A percentile compares a stretch with the other conserved stretches of the same genome.
Evolutionary conservation across 208 protist species (phyloP).

Genomic region (Acanthamoeba sp.): DNA sequence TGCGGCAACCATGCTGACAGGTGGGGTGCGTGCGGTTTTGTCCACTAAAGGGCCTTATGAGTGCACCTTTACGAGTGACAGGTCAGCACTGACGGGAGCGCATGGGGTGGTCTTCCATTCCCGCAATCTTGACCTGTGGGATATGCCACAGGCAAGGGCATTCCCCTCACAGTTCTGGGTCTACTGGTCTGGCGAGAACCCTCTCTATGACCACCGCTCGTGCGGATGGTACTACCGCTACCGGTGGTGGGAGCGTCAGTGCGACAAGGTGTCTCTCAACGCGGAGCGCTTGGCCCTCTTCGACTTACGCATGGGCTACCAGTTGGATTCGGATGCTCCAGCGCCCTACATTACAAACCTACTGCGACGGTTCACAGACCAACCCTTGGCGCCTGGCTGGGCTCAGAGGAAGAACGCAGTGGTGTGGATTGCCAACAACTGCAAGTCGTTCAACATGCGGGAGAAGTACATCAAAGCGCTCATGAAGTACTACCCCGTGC

Average conservation of each 20-base stretch:
- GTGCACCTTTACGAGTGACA: not conserved
- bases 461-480: constrained; percentile 50
- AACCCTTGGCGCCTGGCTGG: not conserved
- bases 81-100: not conserved
- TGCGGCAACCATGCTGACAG: too few relatives aligned
- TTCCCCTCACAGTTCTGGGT: not conserved
- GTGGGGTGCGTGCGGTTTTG: too few relatives aligned
- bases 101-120: constrained; percentile 37
- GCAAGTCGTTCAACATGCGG: constrained; percentile 44
- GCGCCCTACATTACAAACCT: not conserved
- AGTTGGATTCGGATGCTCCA: not conserved
- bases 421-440: constrained; percentile 70
- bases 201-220: constrained; percentile 33
- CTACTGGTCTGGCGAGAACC: constrained; percentile 60
- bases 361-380: not conserved
- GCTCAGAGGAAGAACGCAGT: constrained; percentile 11
- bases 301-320: constrained; percentile 56
- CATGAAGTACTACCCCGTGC: constrained; percentile 64
- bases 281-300: not conserved
- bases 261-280: constrained; percentile 64
- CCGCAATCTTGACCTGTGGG: not conserved
- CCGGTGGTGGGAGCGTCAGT: constrained; percentile 22
- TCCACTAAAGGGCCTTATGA: too few relatives aligned
- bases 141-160: not conserved
- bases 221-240: constrained; percentile 59